Base-by-base conservation (phyloP, 306 rosid species). In the Acacia melanoxylon region DNA sequence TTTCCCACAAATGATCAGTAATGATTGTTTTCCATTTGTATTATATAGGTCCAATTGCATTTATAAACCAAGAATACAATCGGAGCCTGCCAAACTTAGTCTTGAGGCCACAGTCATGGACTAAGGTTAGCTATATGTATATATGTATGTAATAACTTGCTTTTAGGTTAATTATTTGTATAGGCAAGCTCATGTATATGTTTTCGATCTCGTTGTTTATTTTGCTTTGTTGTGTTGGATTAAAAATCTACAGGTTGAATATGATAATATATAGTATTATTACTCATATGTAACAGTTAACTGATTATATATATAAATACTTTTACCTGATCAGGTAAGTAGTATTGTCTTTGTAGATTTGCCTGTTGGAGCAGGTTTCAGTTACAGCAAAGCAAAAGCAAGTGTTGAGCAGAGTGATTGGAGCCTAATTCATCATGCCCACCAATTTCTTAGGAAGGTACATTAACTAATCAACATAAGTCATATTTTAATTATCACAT, bases 291-390 rank as follows among this genome's bases (percentile, higher is more conserved):
- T 46, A 46, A 46, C 52, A 46, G 8, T 46, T 46, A 13, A 46
- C 16, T 16, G 56, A 49, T 5, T 49, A 49, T 3, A 49, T 10
- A 27, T 0, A 4, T 0, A 27, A 58, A 58, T 20, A 6, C 25
- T 56, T 8, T 69, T 19, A 1, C 16, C 14, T 11, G 44, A 66
- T 5, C 81, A 87, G 92, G 80, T 51, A 68, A 75, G 82, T 1
- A 89, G 83, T 33, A 54, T 91, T 24, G 59, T 86, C 7, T 87
- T 89, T 37, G 1, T 89, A 63, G 93, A 88, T 73, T 74, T 83
- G 8, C 93, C 96, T 0, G 83, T 33, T 0, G 90, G 86, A 0
- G 77, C 90, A 12, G 96, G 96, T 37, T 91, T 91, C 84, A 90
- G 91, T 2, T 90, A 90, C 70, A 72, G 83, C 48, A 88, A 31